Percentiles rank a stretch among this genome's conserved stretches.
These are phyloP conservation scores for Whalleya microplaca DNA, from an alignment of 2,329 filamentous ascomycete genomes.

Conservation along the genomic window DNA sequence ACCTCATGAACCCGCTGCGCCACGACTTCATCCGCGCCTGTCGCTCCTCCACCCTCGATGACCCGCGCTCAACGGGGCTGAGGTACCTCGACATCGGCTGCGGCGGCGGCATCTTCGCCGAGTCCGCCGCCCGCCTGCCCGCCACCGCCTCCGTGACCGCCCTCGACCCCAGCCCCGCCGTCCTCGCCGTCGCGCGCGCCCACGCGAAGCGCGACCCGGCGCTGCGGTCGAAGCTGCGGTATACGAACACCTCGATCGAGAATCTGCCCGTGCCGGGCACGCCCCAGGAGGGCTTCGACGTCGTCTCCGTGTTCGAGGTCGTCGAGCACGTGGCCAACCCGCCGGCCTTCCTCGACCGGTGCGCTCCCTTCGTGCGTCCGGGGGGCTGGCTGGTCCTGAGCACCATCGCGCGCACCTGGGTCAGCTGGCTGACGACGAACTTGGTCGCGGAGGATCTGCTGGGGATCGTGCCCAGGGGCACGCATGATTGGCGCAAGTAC, in stretches of 20 bases:
- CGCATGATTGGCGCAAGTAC: conserved; percentile 96
- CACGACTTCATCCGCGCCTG: conserved; percentile 88
- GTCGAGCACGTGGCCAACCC: conserved; percentile 88
- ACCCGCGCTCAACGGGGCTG: conserved; percentile 48
- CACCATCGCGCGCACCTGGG: conserved; percentile 89
- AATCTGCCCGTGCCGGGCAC: conserved; percentile 53
- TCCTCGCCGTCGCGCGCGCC: conserved; percentile 73
- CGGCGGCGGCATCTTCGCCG: conserved; percentile 95
- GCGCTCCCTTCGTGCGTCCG: conserved; percentile 77
- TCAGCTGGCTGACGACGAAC: conserved; percentile 91
- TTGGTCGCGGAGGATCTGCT: conserved; percentile 87
- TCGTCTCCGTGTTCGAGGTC: conserved; percentile 91
- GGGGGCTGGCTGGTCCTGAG: conserved; percentile 93
- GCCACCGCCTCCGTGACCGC: conserved; percentile 69
- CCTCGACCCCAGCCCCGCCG: conserved; percentile 76
- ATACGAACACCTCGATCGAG: conserved; percentile 80
- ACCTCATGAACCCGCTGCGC: conserved; percentile 97
- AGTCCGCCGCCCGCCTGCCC: conserved; percentile 74
- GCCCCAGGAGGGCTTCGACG: conserved; percentile 63
- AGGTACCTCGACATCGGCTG: conserved; percentile 91
- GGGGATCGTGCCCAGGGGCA: conserved; percentile 86
- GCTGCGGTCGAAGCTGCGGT: conserved; percentile 67
- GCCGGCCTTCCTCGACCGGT: conserved; percentile 70
- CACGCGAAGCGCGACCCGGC: conserved; percentile 77
- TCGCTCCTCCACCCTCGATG: conserved; percentile 56